Conservation (phyloP, 805 yeast species). For the Candida hispaniensis region DNA sequence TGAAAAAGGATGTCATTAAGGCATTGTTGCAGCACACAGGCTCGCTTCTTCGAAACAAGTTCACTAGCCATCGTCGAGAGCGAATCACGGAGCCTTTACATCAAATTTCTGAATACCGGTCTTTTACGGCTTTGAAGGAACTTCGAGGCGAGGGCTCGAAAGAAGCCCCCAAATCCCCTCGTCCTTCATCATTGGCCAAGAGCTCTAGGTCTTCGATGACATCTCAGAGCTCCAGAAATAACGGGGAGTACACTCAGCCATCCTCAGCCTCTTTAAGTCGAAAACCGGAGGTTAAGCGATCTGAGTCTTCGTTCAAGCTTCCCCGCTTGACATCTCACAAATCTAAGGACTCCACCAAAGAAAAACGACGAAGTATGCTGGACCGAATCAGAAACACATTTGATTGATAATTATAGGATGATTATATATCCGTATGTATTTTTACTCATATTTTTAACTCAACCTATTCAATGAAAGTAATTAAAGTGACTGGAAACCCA, state of each 20-base stretch:
- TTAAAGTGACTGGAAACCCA: constrained; percentile 17
- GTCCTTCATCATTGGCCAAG: too few relatives aligned
- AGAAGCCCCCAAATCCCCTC: too few relatives aligned
- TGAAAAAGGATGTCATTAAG: constrained; percentile 44
- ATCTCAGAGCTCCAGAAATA: background rate
- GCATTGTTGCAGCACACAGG: constrained; percentile 46
- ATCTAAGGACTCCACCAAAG: too few relatives aligned
- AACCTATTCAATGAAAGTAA: constrained; percentile 13
- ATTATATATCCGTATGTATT: background rate
- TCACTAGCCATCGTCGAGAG: constrained; percentile 32
- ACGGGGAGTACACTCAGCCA: constrained; percentile 5
- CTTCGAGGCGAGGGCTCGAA: constrained; percentile 17
- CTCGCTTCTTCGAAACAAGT: constrained; percentile 64
- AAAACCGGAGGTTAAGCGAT: too few relatives aligned
- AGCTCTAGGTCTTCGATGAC: constrained; percentile 1
- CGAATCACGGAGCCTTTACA: constrained; percentile 21
- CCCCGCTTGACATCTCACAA: too few relatives aligned
- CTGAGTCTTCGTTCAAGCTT: too few relatives aligned
- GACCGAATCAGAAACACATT: too few relatives aligned
- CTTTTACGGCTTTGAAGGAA: constrained; percentile 27
- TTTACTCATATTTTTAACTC: background rate
- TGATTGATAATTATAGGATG: too few relatives aligned
- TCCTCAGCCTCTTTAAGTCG: constrained; percentile 16
- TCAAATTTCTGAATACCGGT: constrained; percentile 30
- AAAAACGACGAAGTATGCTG: background rate